Evolutionary conservation across 257 asterid genomes (phyloP).

Genomic region (Mentha longifolia): DNA sequence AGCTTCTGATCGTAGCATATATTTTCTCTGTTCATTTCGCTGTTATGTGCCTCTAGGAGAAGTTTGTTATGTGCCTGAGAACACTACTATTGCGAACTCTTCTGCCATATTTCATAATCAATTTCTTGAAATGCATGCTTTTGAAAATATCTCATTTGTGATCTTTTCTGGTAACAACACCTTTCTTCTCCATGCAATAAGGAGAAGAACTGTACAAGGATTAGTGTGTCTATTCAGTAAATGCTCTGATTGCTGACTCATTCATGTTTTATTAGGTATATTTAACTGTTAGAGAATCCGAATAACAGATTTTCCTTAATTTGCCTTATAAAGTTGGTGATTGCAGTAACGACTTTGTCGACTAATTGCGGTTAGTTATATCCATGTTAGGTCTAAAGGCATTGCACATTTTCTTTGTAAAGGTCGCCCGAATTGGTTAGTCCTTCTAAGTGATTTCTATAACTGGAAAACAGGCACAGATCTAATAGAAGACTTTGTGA

Average conservation of each 20-base stretch:
- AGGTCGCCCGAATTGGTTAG: conserved; percentile 20
- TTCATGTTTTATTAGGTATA: conserved; percentile 16
- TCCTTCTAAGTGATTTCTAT: conserved; percentile 16
- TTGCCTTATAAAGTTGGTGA: conserved; percentile 38
- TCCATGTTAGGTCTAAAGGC: conserved; percentile 15
- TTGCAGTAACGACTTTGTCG: conserved; percentile 13
- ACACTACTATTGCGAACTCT: neutral
- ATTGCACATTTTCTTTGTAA: conserved; percentile 12
- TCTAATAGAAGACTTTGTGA: conserved; percentile 1
- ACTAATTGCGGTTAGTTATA: conserved; percentile 4
- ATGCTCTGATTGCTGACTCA: neutral
- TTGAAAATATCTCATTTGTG: neutral
- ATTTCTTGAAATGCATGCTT: neutral
- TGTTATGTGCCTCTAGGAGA: neutral
- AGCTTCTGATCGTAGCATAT: neutral
- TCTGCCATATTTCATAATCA: neutral
- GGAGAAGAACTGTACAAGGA: conserved; percentile 15
- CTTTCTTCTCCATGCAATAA: neutral
- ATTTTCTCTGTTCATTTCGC: neutral
- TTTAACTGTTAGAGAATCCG: conserved; percentile 6
- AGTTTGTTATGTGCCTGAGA: conserved; percentile 6
- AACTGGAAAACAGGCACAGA: conserved; percentile 16
- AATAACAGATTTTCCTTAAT: conserved; percentile 27
- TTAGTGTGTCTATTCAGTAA: neutral
- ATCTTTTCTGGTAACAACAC: neutral